Evolutionary conservation across 192 early-diverging fungal species (phyloP), one percentile per base, ranked within the genome.

Genomic region (Anaeromyces robustus): DNA sequence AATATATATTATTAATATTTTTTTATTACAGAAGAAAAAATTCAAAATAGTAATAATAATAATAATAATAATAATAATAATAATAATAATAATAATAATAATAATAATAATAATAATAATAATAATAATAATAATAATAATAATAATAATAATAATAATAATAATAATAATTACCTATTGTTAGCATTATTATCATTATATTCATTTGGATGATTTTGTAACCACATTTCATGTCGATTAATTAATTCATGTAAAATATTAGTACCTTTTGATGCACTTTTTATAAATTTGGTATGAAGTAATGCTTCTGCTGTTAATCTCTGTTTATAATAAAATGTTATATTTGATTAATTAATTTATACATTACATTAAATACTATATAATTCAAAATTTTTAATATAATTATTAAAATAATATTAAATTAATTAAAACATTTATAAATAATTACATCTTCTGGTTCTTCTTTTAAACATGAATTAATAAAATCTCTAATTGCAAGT

Each of bases 241-340:
- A 94, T 89, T 18, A 96, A 79, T 77, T 95, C 92, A 29, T 87
- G 86, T 19, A 96, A 84, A 1, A 89, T 79, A 4, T 84, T 80
- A 78, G 87, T 85, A 22, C 86, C 85, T 68, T 88, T 92, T 80
- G 85, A 84, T 14, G 89, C 85, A 77, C 79, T 86, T 41, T 87
- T 89, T 34, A 95, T 92, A 85, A 95, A 96, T 78, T 92, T 93
- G 12, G 89, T 86, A 80, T 94, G 95, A 12, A 96, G 84, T 32
- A 99, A 84, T 30, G 96, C 95, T 79, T 95, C 93, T 7, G 97
- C 96, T 9, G 88, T 93, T 3, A 93, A 94, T 30, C 97, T 90
- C 93, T 96, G 41, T 14, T 14, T 39, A 14, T 39, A 81, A 4
- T 29, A 37, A 29, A 59, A 28, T 28, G 59, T 30, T 79, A 31